Percentiles rank a stretch among this genome's conserved stretches.
These are phyloP conservation scores for Microdochium paspali DNA, from an alignment of 2,329 filamentous ascomycete species.

Conservation along the genomic window DNA sequence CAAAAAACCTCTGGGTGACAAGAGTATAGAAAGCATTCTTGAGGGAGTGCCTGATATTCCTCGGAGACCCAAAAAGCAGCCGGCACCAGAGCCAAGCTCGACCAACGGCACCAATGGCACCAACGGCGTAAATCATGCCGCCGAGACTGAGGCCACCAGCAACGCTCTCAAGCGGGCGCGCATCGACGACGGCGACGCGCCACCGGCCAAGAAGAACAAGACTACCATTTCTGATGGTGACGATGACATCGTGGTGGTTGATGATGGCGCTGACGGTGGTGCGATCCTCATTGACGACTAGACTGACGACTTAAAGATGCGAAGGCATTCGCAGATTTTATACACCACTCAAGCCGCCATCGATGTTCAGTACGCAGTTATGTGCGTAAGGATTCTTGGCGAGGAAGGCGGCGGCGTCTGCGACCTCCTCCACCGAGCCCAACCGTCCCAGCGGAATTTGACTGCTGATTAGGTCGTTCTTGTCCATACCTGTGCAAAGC, in stretches of 20 bases:
- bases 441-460: conserved; percentile 59
- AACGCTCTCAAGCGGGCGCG: conserved; percentile 36
- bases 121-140: conserved; percentile 28
- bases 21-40: conserved; percentile 41
- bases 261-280: conserved; percentile 39
- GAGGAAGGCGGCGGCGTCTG: conserved; percentile 73
- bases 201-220: conserved; percentile 39
- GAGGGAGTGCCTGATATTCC: conserved; percentile 40
- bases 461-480: conserved; percentile 21
- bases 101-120: conserved; percentile 22
- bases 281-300: conserved; percentile 60
- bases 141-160: conserved; percentile 24
- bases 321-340: conserved; percentile 21
- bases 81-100: conserved; percentile 28
- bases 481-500: conserved; percentile 13
- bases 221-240: conserved; percentile 19
- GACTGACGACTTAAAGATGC: conserved; percentile 13
- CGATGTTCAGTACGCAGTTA: conserved; percentile 78
- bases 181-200: conserved; percentile 30
- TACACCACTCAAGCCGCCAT: conserved; percentile 69
- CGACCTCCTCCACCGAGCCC: conserved; percentile 61
- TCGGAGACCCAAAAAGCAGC: conserved; percentile 37
- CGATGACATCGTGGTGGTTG: conserved; percentile 39
- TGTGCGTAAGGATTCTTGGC: conserved; percentile 73
- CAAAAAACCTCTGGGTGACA: conserved; percentile 31